Base-by-base conservation (phyloP, 352 stramenopile species). In the Phytopythium boreale region DNA sequence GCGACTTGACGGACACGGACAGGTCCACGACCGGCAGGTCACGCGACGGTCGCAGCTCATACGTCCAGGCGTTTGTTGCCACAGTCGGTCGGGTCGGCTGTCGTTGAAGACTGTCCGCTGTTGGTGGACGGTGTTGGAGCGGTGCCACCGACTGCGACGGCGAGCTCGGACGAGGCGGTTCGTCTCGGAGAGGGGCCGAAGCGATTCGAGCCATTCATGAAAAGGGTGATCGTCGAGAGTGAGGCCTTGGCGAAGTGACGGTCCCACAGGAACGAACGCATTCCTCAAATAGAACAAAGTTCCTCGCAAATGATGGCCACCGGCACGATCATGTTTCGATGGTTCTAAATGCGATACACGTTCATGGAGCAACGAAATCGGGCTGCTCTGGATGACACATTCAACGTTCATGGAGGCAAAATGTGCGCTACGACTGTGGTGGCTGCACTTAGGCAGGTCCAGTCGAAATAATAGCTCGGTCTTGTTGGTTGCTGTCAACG, bases 1-100 rank as follows among this genome's bases (percentile, higher is more conserved):
- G 61, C 19, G 61, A 71, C 46, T 71, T 71, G 53, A 71, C 31
- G 12, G 65, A 68, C 11, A 71, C 41, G 22, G 60, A 68, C 9
- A 71, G 55, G 24, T 71, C 65, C n/a, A 71, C 53, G 2, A 43
- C 43, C 14, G 61, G 60, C 17, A 71, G 60, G 5, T 39, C 24
- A 2, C 43, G 9, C 0, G 53, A 49, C 14, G 61, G 55, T 17
- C 41, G 36, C 10, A 70, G 59, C 46, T 63, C 52, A 15, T 68
- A 68, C 7, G 56, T 20, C 55, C 55, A 60, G 1, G 20, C 6
- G 11, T 31, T 36, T 22, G 24, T 0, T 4, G 22, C 14, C 14
- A 4, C 24, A 9, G 47, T 12, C 14, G 24, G 14, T 34, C 4
- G 24, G 19, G 24, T n/a, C 6, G 3, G 24, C 24, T 36, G 47